phyloP scores from a whole-genome alignment of 1,284 basidiomycete species.

The Pseudozyma hubeiensis region DNA sequence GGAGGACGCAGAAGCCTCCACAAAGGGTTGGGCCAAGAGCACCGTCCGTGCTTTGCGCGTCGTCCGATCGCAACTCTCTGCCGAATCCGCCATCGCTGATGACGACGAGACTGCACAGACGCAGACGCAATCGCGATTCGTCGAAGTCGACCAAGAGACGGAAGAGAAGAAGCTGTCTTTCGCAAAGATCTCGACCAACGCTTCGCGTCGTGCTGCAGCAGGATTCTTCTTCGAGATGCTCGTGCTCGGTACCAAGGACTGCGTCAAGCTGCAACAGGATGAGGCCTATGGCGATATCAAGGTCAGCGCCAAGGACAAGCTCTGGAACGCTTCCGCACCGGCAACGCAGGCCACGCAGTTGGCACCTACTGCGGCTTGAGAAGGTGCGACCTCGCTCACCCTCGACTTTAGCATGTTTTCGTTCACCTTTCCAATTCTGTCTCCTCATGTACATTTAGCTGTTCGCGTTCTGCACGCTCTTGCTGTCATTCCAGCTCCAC shows the following conservation, averaged over 20 bases:
- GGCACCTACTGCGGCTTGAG: slow-evolving; percentile 5
- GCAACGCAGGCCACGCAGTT: slow-evolving; percentile 10
- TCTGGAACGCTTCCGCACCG: slow-evolving; percentile 70
- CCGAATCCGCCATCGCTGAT: slow-evolving; percentile 50
- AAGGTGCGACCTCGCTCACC: background rate
- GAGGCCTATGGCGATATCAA: slow-evolving; percentile 84
- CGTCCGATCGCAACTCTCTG: slow-evolving; percentile 78
- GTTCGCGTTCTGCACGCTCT: slow-evolving; percentile 2
- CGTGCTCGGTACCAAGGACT: slow-evolving; percentile 90
- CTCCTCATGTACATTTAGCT: slow-evolving; percentile 14
- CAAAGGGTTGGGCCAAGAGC: slow-evolving; percentile 82
- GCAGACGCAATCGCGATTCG: slow-evolving; percentile 42
- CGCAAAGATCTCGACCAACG: slow-evolving; percentile 79
- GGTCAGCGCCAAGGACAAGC: slow-evolving; percentile 81
- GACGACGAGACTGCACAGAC: slow-evolving; percentile 29
- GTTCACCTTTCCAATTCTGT: background rate
- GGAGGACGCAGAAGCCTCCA: slow-evolving; percentile 71
- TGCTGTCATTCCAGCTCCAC: background rate
- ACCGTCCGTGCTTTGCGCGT: slow-evolving; percentile 89
- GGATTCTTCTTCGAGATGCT: slow-evolving; percentile 98
- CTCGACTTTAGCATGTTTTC: background rate
- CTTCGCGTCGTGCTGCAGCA: slow-evolving; percentile 87
- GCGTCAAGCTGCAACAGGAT: slow-evolving; percentile 81
- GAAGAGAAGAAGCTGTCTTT: slow-evolving; percentile 76
- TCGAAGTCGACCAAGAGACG: slow-evolving; percentile 31